These are phyloP conservation scores for Echinosophora koreensis DNA, from an alignment of 306 rosid species.

Conservation along the genomic window DNA sequence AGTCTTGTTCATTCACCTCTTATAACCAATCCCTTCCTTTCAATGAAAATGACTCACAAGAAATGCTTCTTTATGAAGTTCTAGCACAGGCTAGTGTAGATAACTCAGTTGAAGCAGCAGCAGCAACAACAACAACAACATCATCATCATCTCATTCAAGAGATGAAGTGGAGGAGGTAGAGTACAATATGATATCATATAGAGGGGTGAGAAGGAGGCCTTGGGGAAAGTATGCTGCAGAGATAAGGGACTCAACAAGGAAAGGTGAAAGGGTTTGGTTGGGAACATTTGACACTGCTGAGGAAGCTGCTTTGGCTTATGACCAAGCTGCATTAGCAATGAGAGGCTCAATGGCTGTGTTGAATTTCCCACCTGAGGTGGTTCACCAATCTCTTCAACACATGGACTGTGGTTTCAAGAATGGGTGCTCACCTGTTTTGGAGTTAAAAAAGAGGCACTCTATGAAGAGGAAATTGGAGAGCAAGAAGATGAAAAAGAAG, in stretches of 20 bases:
- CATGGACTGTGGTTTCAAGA: slow-evolving; percentile 49
- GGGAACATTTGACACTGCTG: slow-evolving; percentile 78
- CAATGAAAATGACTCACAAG: slow-evolving; percentile 67
- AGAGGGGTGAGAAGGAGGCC: slow-evolving; percentile 75
- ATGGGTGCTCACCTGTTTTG: slow-evolving; percentile 66
- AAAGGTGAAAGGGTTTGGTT: slow-evolving; percentile 74
- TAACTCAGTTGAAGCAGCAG: background rate
- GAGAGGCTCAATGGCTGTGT: slow-evolving; percentile 61
- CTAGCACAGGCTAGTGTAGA: slow-evolving; percentile 40
- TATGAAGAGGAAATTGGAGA: slow-evolving; percentile 50
- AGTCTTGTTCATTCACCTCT: slow-evolving; percentile 42
- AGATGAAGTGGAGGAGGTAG: slow-evolving; percentile 53
- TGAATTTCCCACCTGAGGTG: slow-evolving; percentile 61
- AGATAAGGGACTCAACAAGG: slow-evolving; percentile 74
- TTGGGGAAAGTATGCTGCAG: slow-evolving; percentile 82
- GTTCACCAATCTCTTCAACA: slow-evolving; percentile 59
- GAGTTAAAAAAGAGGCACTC: slow-evolving; percentile 64
- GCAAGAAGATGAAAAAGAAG: slow-evolving; percentile 24
- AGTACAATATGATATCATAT: slow-evolving; percentile 28
- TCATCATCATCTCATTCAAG: background rate
- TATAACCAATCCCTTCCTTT: slow-evolving; percentile 57
- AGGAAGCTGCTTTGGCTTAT: slow-evolving; percentile 79
- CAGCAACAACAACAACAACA: background rate
- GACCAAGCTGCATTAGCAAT: slow-evolving; percentile 78
- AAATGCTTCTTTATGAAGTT: slow-evolving; percentile 65